Evolutionary conservation across 2,329 filamentous ascomycete genomes (phyloP).

Genomic region (Ceratocystiopsis brevicomis): DNA sequence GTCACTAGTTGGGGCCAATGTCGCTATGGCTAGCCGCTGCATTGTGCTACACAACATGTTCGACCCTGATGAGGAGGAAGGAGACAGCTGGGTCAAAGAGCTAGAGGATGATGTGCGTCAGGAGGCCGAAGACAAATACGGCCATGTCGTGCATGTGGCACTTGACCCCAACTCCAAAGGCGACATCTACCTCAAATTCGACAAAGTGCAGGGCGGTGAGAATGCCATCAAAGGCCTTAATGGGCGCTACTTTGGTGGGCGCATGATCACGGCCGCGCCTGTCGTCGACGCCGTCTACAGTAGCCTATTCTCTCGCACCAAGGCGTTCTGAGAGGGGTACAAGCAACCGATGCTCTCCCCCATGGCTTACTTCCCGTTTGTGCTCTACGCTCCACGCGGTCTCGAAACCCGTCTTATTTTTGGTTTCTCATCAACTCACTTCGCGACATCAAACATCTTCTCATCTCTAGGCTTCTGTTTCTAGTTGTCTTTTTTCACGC

Average conservation of each 20-base stretch:
- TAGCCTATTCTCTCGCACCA: slow-evolving; percentile 78
- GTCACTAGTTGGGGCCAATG: slow-evolving; percentile 48
- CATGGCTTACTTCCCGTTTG: no score
- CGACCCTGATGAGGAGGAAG: slow-evolving; percentile 75
- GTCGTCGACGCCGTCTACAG: slow-evolving; percentile 98
- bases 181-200: slow-evolving; percentile 97
- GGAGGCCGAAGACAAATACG: slow-evolving; percentile 91
- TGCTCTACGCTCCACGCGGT: no score
- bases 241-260: slow-evolving; percentile 84
- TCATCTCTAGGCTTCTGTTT: no score
- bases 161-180: slow-evolving; percentile 85
- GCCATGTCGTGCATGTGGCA: slow-evolving; percentile 90
- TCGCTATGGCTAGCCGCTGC: slow-evolving; percentile 84
- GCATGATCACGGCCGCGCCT: slow-evolving; percentile 82
- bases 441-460: no score
- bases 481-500: no score
- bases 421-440: no score
- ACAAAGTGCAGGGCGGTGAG: slow-evolving; percentile 82
- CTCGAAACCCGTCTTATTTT: no score
- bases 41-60: slow-evolving; percentile 94
- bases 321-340: slow-evolving; percentile 24
- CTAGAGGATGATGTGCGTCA: slow-evolving; percentile 81
- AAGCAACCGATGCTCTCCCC: no score
- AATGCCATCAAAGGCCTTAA: slow-evolving; percentile 97
- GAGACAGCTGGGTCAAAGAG: slow-evolving; percentile 77